A percentile compares a stretch with the other conserved stretches of the same genome.
Conservation (phyloP, 2,329 filamentous ascomycete species). For the Colletotrichum tabaci region DNA sequence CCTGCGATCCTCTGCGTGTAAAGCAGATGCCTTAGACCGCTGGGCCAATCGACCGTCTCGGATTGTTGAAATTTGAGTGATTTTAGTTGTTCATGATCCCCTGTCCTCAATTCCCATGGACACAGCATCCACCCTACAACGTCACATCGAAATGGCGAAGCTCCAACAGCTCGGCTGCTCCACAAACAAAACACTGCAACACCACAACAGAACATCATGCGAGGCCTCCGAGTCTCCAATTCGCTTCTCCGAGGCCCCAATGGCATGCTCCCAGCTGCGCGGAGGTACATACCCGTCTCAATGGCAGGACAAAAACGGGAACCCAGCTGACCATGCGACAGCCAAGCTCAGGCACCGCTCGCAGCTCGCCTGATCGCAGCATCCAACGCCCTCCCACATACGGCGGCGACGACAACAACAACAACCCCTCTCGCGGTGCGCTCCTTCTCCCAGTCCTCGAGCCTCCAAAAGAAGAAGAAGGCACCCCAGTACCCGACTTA, state of each 20-base stretch:
- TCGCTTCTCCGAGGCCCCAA: conserved; percentile 33
- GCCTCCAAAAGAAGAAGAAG: conserved; percentile 56
- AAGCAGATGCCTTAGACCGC: conserved; percentile 58
- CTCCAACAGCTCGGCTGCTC: neutral
- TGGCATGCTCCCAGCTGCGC: conserved; percentile 29
- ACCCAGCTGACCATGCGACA: conserved; percentile 14
- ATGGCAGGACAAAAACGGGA: neutral
- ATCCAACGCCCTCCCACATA: neutral
- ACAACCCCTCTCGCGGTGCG: conserved; percentile 40
- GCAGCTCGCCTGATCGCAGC: conserved; percentile 31
- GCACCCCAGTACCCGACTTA: conserved; percentile 42
- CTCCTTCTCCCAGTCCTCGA: conserved; percentile 49
- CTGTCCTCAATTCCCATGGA: too few species aligned
- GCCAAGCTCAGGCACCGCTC: conserved; percentile 18
- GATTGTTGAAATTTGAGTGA: fast-evolving
- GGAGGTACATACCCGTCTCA: neutral
- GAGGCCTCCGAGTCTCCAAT: conserved; percentile 12
- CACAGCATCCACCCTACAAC: neutral
- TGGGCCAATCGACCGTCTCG: conserved; percentile 54
- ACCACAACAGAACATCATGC: conserved; percentile 14
- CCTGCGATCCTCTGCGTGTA: conserved; percentile 62
- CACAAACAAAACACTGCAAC: neutral
- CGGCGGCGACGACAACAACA: neutral
- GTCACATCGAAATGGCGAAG: conserved; percentile 15
- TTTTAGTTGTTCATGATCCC: fast-evolving